Evolutionary conservation across 768 basidiomycete species (phyloP).

Genomic region (Pleurotus tuber-regium): DNA sequence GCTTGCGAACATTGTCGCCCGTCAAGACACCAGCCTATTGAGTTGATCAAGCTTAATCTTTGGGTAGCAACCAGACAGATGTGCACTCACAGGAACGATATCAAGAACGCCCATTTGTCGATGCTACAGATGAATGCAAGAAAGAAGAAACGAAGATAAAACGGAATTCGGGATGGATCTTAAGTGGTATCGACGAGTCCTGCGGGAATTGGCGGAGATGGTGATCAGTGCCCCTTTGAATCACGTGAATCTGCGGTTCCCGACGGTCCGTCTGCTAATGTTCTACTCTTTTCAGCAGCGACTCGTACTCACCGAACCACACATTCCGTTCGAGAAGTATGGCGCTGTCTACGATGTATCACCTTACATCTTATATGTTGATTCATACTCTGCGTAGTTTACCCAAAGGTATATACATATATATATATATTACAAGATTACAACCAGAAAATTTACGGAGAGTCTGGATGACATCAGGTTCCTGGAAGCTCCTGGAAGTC

Average conservation of each 20-base stretch:
- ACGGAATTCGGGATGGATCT: slow-evolving; percentile 6
- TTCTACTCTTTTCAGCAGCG: no score
- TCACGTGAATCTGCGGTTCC: slow-evolving; percentile 11
- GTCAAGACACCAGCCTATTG: slow-evolving; percentile 89
- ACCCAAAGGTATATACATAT: no score
- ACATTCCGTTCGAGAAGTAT: no score
- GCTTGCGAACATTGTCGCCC: slow-evolving; percentile 90
- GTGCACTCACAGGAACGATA: slow-evolving; percentile 69
- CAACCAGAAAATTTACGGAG: no score
- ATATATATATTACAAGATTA: no score
- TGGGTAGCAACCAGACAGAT: not conserved
- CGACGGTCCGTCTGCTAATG: slow-evolving; percentile 1
- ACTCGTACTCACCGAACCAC: no score
- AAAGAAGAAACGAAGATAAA: slow-evolving; percentile 11
- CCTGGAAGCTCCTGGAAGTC: no score
- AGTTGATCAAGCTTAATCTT: slow-evolving; percentile 11
- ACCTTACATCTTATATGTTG: no score
- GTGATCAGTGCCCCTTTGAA: slow-evolving; percentile 1
- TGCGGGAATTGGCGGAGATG: slow-evolving; percentile 12
- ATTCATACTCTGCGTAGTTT: no score
- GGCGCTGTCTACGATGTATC: no score
- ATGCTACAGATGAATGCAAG: slow-evolving; percentile 11
- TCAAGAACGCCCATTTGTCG: slow-evolving; percentile 74
- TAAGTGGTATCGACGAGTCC: not conserved
- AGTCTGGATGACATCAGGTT: no score